Base-by-base conservation (phyloP, 352 stramenopile species). In the Chrysophaeum taylorii region DNA sequence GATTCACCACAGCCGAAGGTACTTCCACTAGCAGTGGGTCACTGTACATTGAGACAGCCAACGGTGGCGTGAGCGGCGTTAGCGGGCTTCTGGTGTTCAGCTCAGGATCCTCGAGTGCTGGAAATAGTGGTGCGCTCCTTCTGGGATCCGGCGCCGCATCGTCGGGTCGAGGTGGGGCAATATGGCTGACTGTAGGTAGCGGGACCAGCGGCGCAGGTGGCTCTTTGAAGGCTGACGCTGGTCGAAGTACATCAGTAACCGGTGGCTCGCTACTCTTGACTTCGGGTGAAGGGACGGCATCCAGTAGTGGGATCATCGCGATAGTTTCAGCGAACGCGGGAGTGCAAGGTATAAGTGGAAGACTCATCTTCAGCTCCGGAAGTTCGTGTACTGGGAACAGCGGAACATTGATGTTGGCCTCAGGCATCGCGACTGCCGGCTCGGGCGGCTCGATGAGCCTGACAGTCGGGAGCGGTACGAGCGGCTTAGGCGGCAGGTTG, bases 401-500 rank as follows among this genome's bases (percentile, higher is more conserved):
- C 48, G 74, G 74, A 0, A 38, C 60, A 23, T 57, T 78, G 12
- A 21, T 45, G 0, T 67, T 79, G 39, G 43, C 50, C 14, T 66
- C 57, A 54, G 72, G 71, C 1, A 54, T 27, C 29, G 69, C 64
- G 15, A 70, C 45, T 31, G 64, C 52, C 15, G 73, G 71, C 27
- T 35, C 35, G 21, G 74, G 74, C 45, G 71, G 72, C 18, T 31
- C 36, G 31, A 41, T 78, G 2, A 70, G 36, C 37, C n/a, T n/a
- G n/a, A n/a, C n/a, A 1, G 84, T 90, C 64, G 85, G 85, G 23
- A 67, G 33, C 33, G 87, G 85, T 33, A 74, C 61, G 41, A 39
- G 54, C 42, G 52, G 64, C 35, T 21, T n/a, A 9, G 70, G 67
- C 66, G 86, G 85, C 31, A 74, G 74, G 53, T 75, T 92, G n/a